These are phyloP conservation scores for Iris pallida DNA, from an alignment of 116 monocot species.

Conservation along the genomic window DNA sequence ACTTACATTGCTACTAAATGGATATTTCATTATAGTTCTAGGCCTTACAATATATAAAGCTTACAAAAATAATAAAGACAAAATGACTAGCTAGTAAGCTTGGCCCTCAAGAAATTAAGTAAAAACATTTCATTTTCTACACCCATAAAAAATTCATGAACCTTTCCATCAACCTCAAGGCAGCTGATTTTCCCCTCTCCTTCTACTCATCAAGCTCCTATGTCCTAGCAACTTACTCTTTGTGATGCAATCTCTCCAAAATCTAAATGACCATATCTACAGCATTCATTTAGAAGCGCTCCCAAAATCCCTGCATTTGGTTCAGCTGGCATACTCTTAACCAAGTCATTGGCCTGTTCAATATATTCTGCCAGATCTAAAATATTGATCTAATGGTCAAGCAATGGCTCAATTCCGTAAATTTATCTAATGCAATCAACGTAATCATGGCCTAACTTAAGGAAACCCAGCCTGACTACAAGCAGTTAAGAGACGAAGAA, in stretches of 20 bases:
- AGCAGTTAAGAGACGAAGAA: slow-evolving; percentile 43
- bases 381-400: slow-evolving; percentile 41
- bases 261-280: slow-evolving; percentile 9
- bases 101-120: too few relatives aligned
- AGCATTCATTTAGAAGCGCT: slow-evolving; percentile 47
- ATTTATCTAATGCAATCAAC: slow-evolving; percentile 28
- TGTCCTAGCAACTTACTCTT: slow-evolving; percentile 12
- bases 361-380: slow-evolving; percentile 27
- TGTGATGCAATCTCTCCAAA: slow-evolving; percentile 22
- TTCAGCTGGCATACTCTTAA: slow-evolving; percentile 22
- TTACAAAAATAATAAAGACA: too few relatives aligned
- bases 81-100: too few relatives aligned
- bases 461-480: slow-evolving; percentile 27
- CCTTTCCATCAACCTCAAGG: slow-evolving; percentile 22
- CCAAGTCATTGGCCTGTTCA: slow-evolving; percentile 27
- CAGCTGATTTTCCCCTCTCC: slow-evolving; percentile 26
- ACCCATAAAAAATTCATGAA: slow-evolving; percentile 23
- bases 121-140: too few relatives aligned
- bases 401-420: slow-evolving; percentile 27
- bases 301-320: slow-evolving; percentile 51
- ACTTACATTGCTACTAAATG: too few relatives aligned
- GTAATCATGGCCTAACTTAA: slow-evolving; percentile 13
- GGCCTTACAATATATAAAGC: too few relatives aligned
- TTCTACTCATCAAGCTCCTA: slow-evolving; percentile 25
- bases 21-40: too few relatives aligned